Evolutionary conservation across 1,284 basidiomycete species (phyloP), one percentile per base, ranked within the genome.

Genomic region (Rhodotorula glutinis): DNA sequence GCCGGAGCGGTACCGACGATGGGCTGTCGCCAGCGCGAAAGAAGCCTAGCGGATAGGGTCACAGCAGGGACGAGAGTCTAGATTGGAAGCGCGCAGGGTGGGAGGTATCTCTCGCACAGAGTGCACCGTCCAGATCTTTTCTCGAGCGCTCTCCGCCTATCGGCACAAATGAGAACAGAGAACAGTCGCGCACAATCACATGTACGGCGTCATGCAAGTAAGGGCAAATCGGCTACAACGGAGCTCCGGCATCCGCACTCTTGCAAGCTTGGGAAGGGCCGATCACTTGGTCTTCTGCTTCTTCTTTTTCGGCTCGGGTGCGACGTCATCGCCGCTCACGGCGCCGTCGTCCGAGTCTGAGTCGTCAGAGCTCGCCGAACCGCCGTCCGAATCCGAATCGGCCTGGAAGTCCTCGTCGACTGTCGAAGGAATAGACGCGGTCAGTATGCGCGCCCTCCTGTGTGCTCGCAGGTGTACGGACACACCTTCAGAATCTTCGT

Each of bases 341-440:
- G 40, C 33, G 23, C 44, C 43, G 11, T 57, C 46, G 41, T 77
- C 79, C 27, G 70, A 76, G 16, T 87, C 86, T 0, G 86, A 87
- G 66, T 89, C 90, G 49, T 27, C 25, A 23, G 38, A 87, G 88
- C 40, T 87, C 0, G 91, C 91, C 7, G 91, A 94, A 29, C 92
- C 92, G 60, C 82, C 84, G 76, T 95, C 92, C 0, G 89, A 90
- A 0, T 43, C 44, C 4, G 83, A 88, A 5, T 56, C 54, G 7
- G 87, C 92, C 72, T 87, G 80, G 83, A 98, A 98, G 81, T 96
- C 93, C 77, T 93, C 94, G 76, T 89, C 88, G 79, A 83, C 82
- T 81, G 73, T 46, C 60, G 17, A 14, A 2, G 23, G 40, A n/a
- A 14, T 33, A 65, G 44, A n/a, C 29, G 51, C 57, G 51, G 21